These are phyloP conservation scores for Taphrina deformans DNA, from an alignment of 1,139 yeast genomes.

Conservation along the genomic window DNA sequence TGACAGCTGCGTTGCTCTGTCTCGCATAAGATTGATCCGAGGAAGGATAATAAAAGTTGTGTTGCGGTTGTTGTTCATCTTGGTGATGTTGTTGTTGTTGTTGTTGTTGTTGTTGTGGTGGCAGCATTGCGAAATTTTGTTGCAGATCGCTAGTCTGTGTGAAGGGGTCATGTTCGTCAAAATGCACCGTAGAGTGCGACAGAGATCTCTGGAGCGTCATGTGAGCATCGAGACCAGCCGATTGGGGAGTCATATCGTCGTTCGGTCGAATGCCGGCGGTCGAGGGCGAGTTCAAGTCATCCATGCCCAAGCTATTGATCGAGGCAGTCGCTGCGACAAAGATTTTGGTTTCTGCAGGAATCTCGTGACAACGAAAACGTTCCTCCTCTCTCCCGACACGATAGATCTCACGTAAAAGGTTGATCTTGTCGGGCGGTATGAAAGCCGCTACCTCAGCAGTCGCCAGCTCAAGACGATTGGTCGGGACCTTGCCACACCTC, in stretches of 20 bases:
- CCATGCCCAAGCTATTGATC: not conserved
- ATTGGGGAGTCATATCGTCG: not conserved
- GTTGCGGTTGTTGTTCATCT: not conserved
- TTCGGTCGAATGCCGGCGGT: not conserved
- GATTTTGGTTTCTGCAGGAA: constrained; percentile 13
- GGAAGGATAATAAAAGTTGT: not conserved
- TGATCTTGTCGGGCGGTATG: constrained; percentile 38
- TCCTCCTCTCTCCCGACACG: constrained; percentile 41
- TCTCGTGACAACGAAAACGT: constrained; percentile 25
- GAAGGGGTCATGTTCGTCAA: constrained; percentile 8
- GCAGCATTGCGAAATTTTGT: constrained; percentile 14
- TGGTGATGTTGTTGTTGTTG: not conserved
- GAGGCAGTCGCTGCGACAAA: constrained; percentile 26
- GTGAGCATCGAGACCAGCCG: not conserved
- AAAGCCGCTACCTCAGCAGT: constrained; percentile 38
- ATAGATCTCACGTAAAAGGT: constrained; percentile 44
- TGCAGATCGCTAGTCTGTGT: not conserved
- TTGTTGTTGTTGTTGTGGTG: not conserved
- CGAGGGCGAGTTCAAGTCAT: constrained; percentile 7
- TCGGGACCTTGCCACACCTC: constrained; percentile 43
- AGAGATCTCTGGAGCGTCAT: not conserved
- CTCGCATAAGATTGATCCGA: not conserved
- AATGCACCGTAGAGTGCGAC: constrained; percentile 4
- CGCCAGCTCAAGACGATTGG: constrained; percentile 43
- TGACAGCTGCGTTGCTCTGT: constrained; percentile 9